Evolutionary conservation across 805 yeast species (phyloP), one percentile per base, ranked within the genome.

Genomic region (Kazachstania viticola): DNA sequence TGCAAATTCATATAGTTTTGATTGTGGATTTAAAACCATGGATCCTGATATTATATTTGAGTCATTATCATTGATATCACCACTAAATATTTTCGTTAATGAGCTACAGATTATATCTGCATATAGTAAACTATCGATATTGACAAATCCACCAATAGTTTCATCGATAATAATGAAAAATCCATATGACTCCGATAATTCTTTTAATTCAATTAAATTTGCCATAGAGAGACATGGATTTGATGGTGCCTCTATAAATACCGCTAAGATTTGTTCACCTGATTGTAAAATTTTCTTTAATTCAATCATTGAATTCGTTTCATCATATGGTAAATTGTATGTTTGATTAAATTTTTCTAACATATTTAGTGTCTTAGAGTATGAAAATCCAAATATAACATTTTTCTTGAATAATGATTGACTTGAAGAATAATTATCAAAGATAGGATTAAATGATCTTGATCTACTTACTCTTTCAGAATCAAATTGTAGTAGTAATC

Each of bases 41-140:
- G 88, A 75, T 3, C 98, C 98, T 1, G 85, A 95, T 88, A 88
- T 81, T 31, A 88, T 96, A 49, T 88, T 85, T 21, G n/a, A n/a
- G n/a, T n/a, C n/a, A n/a, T n/a, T n/a, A n/a, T n/a, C n/a, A 19
- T 94, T 79, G 8, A 24, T 27, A 53, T 84, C 95, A 16, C 97
- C 96, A 23, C 88, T 76, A 52, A 91, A 91, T 13, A 87, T 80
- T 54, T 91, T 91, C 9, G 96, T 87, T 39, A 91, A 64, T 7
- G 95, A 83, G 21, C 88, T 72, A 21, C 78, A 91, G 12, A 82
- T 79, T 30, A 87, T 69, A 55, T 91, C 99, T n/a, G 83, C 77
- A 51, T 72, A 79, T 14, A 83, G 79, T 35, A 84, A 62, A 4
- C 80, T 80, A 43, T 83, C 80, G 30, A 85, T 69, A 56, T 91